phyloP scores from a whole-genome alignment of 2,329 filamentous ascomycete species.

The Neonectria faginata region DNA sequence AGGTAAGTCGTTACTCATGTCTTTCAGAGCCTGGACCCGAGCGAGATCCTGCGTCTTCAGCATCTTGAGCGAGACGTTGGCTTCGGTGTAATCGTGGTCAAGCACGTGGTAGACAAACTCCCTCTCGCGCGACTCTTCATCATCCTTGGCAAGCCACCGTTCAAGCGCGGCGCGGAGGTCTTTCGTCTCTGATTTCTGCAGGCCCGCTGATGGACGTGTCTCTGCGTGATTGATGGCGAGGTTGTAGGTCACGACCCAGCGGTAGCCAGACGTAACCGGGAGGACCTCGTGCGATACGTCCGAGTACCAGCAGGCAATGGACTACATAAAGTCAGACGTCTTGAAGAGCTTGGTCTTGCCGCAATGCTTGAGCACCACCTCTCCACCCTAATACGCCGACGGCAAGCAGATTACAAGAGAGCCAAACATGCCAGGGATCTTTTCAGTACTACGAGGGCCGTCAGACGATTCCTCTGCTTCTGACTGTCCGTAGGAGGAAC shows the following conservation, averaged over 20 bases:
- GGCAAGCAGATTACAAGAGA: conserved; percentile 62
- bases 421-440: conserved; percentile 61
- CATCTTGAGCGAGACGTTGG: conserved; percentile 43
- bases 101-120: conserved; percentile 47
- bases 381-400: conserved; percentile 60
- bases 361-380: conserved; percentile 55
- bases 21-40: conserved; percentile 42
- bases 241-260: conserved; percentile 66
- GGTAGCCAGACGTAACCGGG: conserved; percentile 59
- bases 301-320: conserved; percentile 57
- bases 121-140: background rate
- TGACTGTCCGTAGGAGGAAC: too few relatives aligned
- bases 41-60: conserved; percentile 47
- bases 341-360: conserved; percentile 48
- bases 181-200: conserved; percentile 16
- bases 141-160: conserved; percentile 42
- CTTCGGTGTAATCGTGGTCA: conserved; percentile 51
- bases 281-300: conserved; percentile 65
- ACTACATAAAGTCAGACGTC: conserved; percentile 43
- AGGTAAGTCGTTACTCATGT: conserved; percentile 39
- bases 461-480: too few relatives aligned
- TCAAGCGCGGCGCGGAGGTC: conserved; percentile 39
- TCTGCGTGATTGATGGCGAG: conserved; percentile 44
- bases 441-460: conserved; percentile 48
- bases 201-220: conserved; percentile 37